Conservation (phyloP, 1,284 basidiomycete genomes). For the Leccinum griseonigrum region DNA sequence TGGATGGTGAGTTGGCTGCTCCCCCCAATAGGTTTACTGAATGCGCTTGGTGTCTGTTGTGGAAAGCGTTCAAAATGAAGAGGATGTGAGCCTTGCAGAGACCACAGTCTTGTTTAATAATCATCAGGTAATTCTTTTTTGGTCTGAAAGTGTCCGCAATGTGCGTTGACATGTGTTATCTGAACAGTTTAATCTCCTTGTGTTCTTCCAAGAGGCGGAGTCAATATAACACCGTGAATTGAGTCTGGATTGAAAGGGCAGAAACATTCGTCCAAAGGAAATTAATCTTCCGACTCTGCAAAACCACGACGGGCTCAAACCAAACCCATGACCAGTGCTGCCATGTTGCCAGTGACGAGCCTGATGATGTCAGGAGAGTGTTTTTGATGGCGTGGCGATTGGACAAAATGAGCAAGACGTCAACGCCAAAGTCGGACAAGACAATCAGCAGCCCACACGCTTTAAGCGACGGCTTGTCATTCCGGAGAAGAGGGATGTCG, state of each 20-base stretch:
- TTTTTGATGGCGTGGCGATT: no score
- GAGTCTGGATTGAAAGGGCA: neutral
- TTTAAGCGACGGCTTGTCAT: no score
- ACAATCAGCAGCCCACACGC: no score
- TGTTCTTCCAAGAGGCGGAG: neutral
- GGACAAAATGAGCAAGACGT: no score
- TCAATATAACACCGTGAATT: neutral
- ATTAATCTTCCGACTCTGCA: neutral
- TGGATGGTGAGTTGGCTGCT: constrained; percentile 80
- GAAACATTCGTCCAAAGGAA: neutral
- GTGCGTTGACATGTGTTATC: neutral
- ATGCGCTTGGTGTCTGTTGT: constrained; percentile 22
- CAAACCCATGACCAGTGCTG: neutral
- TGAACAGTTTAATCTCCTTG: neutral
- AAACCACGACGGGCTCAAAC: neutral
- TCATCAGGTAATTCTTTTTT: neutral
- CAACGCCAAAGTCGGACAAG: no score
- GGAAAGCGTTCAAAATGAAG: constrained; percentile 20
- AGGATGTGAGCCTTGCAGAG: neutral
- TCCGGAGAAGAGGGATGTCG: no score
- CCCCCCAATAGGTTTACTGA: constrained; percentile 67
- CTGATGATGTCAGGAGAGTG: neutral
- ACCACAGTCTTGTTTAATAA: no score
- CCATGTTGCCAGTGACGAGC: neutral
- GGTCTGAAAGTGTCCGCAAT: neutral